phyloP scores from a whole-genome alignment of 2,329 filamentous ascomycete genomes.

The Hymenoscyphus linearis region DNA sequence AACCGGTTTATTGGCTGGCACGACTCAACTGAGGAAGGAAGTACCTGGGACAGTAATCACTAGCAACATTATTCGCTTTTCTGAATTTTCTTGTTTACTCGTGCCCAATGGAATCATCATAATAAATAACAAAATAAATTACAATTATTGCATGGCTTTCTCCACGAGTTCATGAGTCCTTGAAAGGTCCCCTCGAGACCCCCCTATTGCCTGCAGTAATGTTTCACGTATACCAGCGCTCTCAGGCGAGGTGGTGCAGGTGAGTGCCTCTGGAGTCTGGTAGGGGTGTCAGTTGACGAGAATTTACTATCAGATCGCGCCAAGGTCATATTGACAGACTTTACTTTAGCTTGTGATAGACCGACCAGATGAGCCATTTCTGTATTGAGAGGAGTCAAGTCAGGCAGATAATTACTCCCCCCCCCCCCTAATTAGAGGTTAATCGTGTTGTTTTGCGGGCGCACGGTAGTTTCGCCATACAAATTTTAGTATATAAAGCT shows the following conservation, averaged over 20 bases:
- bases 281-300: background rate
- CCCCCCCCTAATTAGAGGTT: too few species aligned
- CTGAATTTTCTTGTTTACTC: background rate
- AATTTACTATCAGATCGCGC: background rate
- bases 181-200: background rate
- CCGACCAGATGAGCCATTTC: too few species aligned
- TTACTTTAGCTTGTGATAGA: background rate
- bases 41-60: background rate
- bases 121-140: background rate
- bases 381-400: too few species aligned
- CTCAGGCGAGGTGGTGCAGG: background rate
- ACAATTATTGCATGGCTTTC: background rate
- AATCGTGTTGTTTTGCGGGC: too few species aligned
- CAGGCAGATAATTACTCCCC: too few species aligned
- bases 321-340: background rate
- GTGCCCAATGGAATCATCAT: background rate
- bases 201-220: background rate
- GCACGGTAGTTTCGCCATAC: background rate
- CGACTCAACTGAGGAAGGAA: slow-evolving; percentile 1
- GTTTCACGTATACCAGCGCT: background rate
- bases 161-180: too few species aligned
- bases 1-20: background rate
- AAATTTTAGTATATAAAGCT: background rate
- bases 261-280: background rate
- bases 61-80: background rate